Evolutionary conservation across 2,329 filamentous ascomycete genomes (phyloP), one percentile per base, ranked within the genome.

Genomic region (Microcera coccophila): DNA sequence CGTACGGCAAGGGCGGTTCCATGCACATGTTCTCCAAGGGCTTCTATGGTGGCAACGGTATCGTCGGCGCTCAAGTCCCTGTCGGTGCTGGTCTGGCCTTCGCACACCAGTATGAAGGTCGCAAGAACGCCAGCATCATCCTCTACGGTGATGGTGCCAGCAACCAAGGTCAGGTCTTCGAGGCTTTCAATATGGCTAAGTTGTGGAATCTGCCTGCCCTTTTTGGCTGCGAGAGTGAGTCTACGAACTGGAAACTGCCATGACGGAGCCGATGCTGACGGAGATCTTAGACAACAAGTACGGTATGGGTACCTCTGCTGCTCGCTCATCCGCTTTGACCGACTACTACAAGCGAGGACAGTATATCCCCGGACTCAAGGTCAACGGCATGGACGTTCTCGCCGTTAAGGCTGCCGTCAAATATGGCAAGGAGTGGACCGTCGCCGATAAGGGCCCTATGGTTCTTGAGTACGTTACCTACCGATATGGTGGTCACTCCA

Each of bases 321-420:
- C 85, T 72, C 90, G 93, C 62, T 90, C 93, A 49, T 91, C 93
- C 48, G 93, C 93, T 61, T 75, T 96, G 66, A 97, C 93, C 69
- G 93, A 98, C 71, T 98, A 98, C 84, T 97, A 98, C 83, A 97
- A 97, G 85, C 91, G 93, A 74, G 93, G 93, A 57, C 93, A 98
- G 76, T 98, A 97, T 79, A 98, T 98, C 58, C 91, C 93, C 45
- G 93, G 93, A 75, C 82, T 98, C 62, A 98, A 98, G 82, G 89
- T 98, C 71, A 98, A 98, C 75, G 93, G 89, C 65, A 98, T 98
- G 93, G 93, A 98, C 67, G 90, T 95, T 60, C 86, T 98, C 51
- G 91, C 93, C 53, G 91, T 96, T 69, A 95, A 95, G 81, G 90
- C 91, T 40, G 93, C 93, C 53, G 90, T 95, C 62, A 78, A 91